A percentile compares a stretch with the other conserved stretches of the same genome.
Conservation (phyloP, 306 rosid species). For the Dalbergia oliveri region DNA sequence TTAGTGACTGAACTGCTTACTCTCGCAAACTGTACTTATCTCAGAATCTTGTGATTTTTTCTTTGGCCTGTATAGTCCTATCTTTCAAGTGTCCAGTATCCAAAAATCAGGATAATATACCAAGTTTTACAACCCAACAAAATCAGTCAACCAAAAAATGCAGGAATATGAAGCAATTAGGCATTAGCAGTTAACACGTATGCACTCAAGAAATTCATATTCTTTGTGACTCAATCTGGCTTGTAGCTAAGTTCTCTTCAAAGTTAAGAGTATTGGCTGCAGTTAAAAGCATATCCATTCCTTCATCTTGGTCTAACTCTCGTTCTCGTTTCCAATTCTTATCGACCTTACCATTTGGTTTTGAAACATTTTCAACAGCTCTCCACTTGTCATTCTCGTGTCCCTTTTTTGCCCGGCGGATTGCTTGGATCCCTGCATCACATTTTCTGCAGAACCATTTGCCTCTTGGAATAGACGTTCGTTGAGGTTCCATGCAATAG, state of each 20-base stretch:
- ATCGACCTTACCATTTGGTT: conserved; percentile 41
- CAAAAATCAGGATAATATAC: conserved; percentile 58
- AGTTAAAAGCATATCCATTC: conserved; percentile 87
- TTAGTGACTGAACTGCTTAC: conserved; percentile 37
- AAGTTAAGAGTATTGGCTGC: conserved; percentile 78
- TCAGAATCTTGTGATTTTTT: conserved; percentile 41
- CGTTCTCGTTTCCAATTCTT: conserved; percentile 59
- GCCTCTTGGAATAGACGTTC: conserved; percentile 65
- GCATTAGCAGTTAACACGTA: conserved; percentile 46
- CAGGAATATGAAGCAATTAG: conserved; percentile 44
- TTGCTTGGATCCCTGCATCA: conserved; percentile 64
- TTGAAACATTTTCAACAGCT: conserved; percentile 49
- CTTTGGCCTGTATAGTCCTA: conserved; percentile 52
- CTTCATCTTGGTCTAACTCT: conserved; percentile 66
- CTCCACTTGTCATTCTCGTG: conserved; percentile 57
- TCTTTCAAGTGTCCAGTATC: conserved; percentile 52
- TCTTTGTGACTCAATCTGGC: conserved; percentile 43
- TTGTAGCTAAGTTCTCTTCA: conserved; percentile 62
- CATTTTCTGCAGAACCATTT: conserved; percentile 91
- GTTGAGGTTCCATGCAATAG: conserved; percentile 84
- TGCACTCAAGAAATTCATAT: conserved; percentile 37
- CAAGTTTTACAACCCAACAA: conserved; percentile 63
- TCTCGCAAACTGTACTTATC: conserved; percentile 32
- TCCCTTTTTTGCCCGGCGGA: conserved; percentile 62
- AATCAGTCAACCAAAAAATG: conserved; percentile 50